These are phyloP conservation scores for Teunomyces tritomae DNA, from an alignment of 805 yeast species.

Conservation along the genomic window DNA sequence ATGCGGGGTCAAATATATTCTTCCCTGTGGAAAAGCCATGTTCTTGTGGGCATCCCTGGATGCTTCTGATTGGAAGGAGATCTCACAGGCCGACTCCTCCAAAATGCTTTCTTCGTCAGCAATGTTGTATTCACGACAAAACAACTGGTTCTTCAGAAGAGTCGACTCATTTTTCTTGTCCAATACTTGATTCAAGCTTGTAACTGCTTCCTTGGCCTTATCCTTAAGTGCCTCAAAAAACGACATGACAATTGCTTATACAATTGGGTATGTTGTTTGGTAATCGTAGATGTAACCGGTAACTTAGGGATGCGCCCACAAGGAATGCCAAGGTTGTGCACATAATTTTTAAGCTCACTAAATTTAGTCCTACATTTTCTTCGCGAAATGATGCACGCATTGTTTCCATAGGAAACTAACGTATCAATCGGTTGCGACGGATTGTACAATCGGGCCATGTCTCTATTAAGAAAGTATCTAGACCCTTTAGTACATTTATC, in stretches of 20 bases:
- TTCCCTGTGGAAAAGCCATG: slow-evolving; percentile 50
- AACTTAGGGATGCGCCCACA: slow-evolving; percentile 4
- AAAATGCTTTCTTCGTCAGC: slow-evolving; percentile 70
- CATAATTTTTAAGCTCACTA: not conserved
- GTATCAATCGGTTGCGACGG: not conserved
- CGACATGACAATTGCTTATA: slow-evolving; percentile 35
- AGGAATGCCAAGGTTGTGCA: not conserved
- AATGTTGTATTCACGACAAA: slow-evolving; percentile 63
- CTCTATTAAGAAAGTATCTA: not conserved
- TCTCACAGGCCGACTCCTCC: slow-evolving; percentile 67
- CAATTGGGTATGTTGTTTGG: not conserved
- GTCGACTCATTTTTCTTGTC: slow-evolving; percentile 43
- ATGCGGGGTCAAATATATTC: slow-evolving; percentile 67
- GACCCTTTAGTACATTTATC: no score
- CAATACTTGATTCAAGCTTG: slow-evolving; percentile 41
- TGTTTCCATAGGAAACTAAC: not conserved
- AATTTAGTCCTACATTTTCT: not conserved
- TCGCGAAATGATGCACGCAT: not conserved
- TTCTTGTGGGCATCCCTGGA: slow-evolving; percentile 19
- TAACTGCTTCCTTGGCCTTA: slow-evolving; percentile 48
- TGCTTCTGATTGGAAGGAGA: slow-evolving; percentile 28
- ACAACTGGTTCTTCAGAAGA: slow-evolving; percentile 65
- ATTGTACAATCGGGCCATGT: not conserved
- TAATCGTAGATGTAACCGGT: not conserved
- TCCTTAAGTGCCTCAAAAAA: slow-evolving; percentile 48